These are phyloP conservation scores for Gliomastix tumulicola DNA, from an alignment of 2,329 filamentous ascomycete species.

Conservation along the genomic window DNA sequence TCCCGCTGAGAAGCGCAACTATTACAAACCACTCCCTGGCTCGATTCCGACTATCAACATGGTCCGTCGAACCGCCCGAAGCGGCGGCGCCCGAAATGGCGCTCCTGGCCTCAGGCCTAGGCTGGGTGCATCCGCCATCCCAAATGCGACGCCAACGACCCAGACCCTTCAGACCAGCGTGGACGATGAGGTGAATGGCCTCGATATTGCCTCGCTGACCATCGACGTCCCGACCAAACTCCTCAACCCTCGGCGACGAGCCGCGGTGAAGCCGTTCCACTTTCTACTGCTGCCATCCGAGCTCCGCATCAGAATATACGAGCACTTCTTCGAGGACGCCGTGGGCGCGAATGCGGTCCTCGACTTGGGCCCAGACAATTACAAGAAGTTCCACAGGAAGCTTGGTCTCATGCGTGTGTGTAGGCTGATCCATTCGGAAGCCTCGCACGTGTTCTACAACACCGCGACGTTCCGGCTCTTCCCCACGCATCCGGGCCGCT, in stretches of 20 bases:
- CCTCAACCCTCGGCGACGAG: constrained; percentile 17
- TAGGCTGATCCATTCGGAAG: constrained; percentile 54
- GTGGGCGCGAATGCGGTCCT: constrained; percentile 30
- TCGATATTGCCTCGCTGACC: constrained; percentile 34
- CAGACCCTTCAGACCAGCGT: neutral
- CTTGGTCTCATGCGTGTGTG: constrained; percentile 56
- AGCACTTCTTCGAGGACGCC: constrained; percentile 47
- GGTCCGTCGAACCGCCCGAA: too few relatives aligned
- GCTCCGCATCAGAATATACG: constrained; percentile 63
- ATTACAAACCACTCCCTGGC: too few relatives aligned
- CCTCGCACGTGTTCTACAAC: constrained; percentile 59
- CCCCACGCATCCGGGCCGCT: constrained; percentile 53
- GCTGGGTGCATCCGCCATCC: too few relatives aligned
- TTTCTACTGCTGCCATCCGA: constrained; percentile 65
- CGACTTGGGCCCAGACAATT: constrained; percentile 62
- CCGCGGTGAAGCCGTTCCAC: constrained; percentile 42
- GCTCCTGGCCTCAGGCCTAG: too few relatives aligned
- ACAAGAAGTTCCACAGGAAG: constrained; percentile 51
- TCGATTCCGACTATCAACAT: too few relatives aligned
- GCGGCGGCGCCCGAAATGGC: too few relatives aligned
- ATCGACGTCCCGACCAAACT: constrained; percentile 27
- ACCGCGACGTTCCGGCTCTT: constrained; percentile 59
- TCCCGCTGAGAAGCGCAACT: too few relatives aligned
- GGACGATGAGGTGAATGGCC: constrained; percentile 20
- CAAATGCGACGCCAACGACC: too few relatives aligned